Evolutionary conservation across 305 asterid genomes (phyloP), one percentile per base, ranked within the genome.

Genomic region (Fraxinus paxiana): DNA sequence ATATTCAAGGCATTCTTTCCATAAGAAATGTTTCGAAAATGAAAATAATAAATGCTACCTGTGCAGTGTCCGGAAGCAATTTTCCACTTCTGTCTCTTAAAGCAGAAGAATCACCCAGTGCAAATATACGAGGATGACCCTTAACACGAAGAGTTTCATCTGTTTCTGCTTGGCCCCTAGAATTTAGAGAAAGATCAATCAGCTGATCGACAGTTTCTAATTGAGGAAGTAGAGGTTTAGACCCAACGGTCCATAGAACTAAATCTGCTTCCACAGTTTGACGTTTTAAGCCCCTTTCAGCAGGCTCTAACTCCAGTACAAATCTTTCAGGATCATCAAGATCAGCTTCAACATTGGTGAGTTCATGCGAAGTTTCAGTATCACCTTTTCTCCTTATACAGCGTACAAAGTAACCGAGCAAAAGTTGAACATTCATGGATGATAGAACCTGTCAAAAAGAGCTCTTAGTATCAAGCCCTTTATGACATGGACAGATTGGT

Each of bases 121-220:
- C 99, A 90, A 96, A 96, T 84, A 91, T 91, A 43, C 97, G 96
- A 63, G 98, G 95, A 83, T 96, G 98, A 73, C 99, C 99, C 90
- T 89, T 94, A 54, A 96, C 97, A 59, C 86, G 94, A 61, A 96
- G 97, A 72, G 98, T 96, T 90, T 96, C 98, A 88, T 96, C 99
- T 82, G 97, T 96, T 91, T 96, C 99, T 70, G 92, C 96, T 84
- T 96, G 99, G 61, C 99, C 98, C 86, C 94, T 91, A 78, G 91
- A 92, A 82, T 92, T 96, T 73, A 91, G 90, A 86, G 99, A 97
- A 81, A 96, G 90, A 79, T 81, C 61, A 72, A 84, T 65, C 75
- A 93, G 92, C 76, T 80, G 82, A 84, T 88, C 93, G 71, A 75
- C 77, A 17, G 85, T 71, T 82, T 90, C 92, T 80, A 93, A 81